Evolutionary conservation across 1,139 yeast genomes (phyloP), one percentile per base, ranked within the genome.

Genomic region (Sugiyamaella novakii): DNA sequence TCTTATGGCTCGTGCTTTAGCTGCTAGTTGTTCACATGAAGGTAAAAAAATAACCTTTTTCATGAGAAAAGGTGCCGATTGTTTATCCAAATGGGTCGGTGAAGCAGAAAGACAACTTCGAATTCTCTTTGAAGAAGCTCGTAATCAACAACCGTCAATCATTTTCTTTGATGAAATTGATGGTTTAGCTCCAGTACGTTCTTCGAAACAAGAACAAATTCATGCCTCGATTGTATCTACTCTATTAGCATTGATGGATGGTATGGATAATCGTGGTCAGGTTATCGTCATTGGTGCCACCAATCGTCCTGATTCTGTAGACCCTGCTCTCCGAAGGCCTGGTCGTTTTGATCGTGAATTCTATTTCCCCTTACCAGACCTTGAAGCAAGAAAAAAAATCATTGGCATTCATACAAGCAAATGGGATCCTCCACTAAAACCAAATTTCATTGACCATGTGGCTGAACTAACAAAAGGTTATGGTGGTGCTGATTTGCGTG

Each of bases 61-160:
- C 68, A 94, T 94, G 99, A 76, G 99, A 56, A 94, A 94, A 67
- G 99, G 99, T 58, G 98, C 98, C 0, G 99, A 94, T 66, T 87
- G 96, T 67, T 73, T 92, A 59, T 87, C 96, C 47, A 94, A 94
- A 70, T 92, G 98, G 98, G 98, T 92, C 5, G 99, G 99, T 61
- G 99, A 92, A 69, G 98, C 98, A 5, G 99, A 92, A 69, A 78
- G 98, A 59, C 97, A 92, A 66, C 74, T 92, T 54, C 74, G 99
- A 53, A 72, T 92, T 39, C 71, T 92, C 47, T 92, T 92, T 66
- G 98, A 92, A 68, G 98, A 92, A 67, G 99, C 99, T 1, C 85
- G 86, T 61, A 88, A 87, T 56, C 92, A 91, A 59, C 98, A 94
- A 67, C 98, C 99, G 2, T 81, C 96, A 5, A 91, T 92, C 52